Base-by-base conservation (phyloP, 495 filamentous ascomycete genomes). In the Aspergillus egyptiacus region DNA sequence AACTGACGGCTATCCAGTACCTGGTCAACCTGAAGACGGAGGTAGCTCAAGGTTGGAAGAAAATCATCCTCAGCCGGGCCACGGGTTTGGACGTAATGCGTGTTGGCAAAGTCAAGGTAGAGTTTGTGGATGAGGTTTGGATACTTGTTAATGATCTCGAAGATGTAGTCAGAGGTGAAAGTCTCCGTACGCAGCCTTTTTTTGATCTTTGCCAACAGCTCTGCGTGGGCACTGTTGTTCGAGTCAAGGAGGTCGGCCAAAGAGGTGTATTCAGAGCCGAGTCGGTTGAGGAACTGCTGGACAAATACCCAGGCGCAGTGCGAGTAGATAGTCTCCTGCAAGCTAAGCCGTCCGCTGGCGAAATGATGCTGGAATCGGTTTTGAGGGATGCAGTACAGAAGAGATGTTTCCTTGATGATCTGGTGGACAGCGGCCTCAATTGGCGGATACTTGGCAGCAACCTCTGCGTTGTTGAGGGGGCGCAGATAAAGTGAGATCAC, bases 241-340 rank as follows among this genome's bases (percentile, higher is more conserved):
- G 77, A 56, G 55, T 96, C 88, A 17, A 98, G 71, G 4, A 91
- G 74, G n/a, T 86, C 85, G 17, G 82, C 75, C 36, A 98, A 75
- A 2, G 93, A 91, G 18, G 78, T 83, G 63, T 96, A 98, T 63
- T 97, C 94, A 15, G 87, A 83, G 3, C 89, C 93, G 34, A 98
- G 77, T 45, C 93, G 83, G 72, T 98, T 98, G 45, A 98, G 69
- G 77, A 98, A 97, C 66, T 98, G 93, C 56, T 93, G 87, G 22
- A 96, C 86, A 58, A 96, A 97, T 10, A 97, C 88, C 86, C 91
- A 96, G 8, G 93, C 87, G 61, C 89, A 95, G 68, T 98, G 93
- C 15, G 88, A 91, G 60, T 97, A 98, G 56, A 95, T 87, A 5
- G 94, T 90, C 71, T 98, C 93, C 65, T 98, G 93, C 61, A 98